Base-by-base conservation (phyloP, 257 asterid species). In the Solanum verrucosum region DNA sequence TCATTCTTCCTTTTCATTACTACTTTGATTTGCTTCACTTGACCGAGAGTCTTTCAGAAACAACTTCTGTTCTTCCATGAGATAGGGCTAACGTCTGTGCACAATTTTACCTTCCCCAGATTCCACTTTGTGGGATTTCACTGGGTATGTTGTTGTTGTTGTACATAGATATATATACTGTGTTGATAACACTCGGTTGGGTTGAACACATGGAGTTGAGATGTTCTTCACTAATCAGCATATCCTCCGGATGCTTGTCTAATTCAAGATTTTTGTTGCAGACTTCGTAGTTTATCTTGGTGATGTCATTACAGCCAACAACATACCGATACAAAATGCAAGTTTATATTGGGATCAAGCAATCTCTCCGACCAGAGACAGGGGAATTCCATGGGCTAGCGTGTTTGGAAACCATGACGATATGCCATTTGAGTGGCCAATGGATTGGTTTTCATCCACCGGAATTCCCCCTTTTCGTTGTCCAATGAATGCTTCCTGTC, bases 351-450 rank as follows among this genome's bases (percentile, higher is more conserved):
- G 98, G 99, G 96, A 96, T 89, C 92, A 91, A 84, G 98, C 99
- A 9, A 44, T 96, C 75, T 93, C 98, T 7, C 98, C 98, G 15
- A 89, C 98, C 20, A 92, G 95, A 91, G 88, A 83, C 56, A 88
- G 96, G 46, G 93, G 95, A 70, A 92, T 94, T 83, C 98, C 98
- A 21, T 96, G 97, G 95, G 93, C 96, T 87, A 92, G 93, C 34
- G 89, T 97, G 34, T 96, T 97, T 5, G 99, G 98, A 4, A 97
- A 97, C 90, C 98, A 97, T 65, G 99, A 96, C n/a, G 98, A 97
- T 90, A 95, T 96, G 23, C 87, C 94, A 18, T 96, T 96, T 44
- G 96, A 90, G 88, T 97, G 98, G 98, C 98, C 98, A n/a, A 67
- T 96, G 84, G 98, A 96, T 27, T 97, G 98, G 99, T 96, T 97